Evolutionary conservation across 306 rosid genomes (phyloP).

Genomic region (Pyrus betulifolia): DNA sequence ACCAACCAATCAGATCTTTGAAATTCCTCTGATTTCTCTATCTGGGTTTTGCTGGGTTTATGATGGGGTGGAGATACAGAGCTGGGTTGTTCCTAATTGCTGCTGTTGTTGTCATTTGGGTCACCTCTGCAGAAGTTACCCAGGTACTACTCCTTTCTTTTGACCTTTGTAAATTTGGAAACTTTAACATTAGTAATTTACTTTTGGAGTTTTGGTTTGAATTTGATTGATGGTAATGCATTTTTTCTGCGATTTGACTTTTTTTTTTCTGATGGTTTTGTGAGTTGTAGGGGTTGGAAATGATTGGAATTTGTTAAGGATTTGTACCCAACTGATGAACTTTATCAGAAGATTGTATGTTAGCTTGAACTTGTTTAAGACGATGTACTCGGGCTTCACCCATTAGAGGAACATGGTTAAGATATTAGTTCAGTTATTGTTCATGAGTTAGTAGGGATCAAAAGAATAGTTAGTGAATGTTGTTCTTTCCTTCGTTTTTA

Average conservation of each 20-base stretch:
- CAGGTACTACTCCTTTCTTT: slow-evolving; percentile 47
- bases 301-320: background rate
- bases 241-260: background rate
- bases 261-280: background rate
- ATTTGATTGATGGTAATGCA: background rate
- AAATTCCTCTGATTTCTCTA: slow-evolving; percentile 12
- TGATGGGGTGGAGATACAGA: slow-evolving; percentile 75
- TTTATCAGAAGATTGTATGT: background rate
- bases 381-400: background rate
- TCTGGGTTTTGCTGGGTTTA: slow-evolving; percentile 28
- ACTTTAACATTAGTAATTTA: no score
- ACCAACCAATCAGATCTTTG: slow-evolving; percentile 24
- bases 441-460: background rate
- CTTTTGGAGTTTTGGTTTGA: background rate
- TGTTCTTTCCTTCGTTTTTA: background rate
- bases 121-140: slow-evolving; percentile 91
- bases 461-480: background rate
- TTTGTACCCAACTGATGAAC: background rate
- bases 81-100: slow-evolving; percentile 78
- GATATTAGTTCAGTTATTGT: background rate
- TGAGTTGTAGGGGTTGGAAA: background rate
- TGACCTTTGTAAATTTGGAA: background rate
- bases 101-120: slow-evolving; percentile 88
- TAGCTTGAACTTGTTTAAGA: background rate
- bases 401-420: background rate